These are phyloP conservation scores for Allium fistulosum DNA, from an alignment of 106 monocot species.

Conservation along the genomic window DNA sequence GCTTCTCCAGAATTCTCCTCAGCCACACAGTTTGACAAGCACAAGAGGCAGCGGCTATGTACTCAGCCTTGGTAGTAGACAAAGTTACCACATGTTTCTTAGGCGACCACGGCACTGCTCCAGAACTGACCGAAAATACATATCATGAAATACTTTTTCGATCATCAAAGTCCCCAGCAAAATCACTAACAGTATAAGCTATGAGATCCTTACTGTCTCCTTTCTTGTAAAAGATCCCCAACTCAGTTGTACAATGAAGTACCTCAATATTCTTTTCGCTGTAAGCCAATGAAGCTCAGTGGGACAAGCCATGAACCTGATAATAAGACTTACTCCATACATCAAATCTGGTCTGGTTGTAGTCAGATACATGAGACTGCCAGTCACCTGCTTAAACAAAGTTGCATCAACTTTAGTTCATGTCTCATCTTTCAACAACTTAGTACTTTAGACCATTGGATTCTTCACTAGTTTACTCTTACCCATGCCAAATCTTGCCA, in stretches of 20 bases:
- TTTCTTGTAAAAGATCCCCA: slow-evolving; percentile 2
- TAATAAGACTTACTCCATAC: too few relatives aligned
- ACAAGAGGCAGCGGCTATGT: too few relatives aligned
- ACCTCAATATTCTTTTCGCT: too few relatives aligned
- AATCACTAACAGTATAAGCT: slow-evolving; percentile 1
- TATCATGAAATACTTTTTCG: not conserved
- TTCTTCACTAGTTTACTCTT: not conserved
- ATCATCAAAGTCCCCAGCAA: not conserved
- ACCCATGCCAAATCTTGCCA: not conserved
- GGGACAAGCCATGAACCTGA: too few relatives aligned
- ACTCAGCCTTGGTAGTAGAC: too few relatives aligned
- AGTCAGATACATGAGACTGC: slow-evolving; percentile 2
- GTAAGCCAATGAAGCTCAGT: too few relatives aligned
- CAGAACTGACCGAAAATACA: not conserved
- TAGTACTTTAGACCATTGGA: not conserved
- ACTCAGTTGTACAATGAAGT: not conserved
- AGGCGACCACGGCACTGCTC: not conserved
- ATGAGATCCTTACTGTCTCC: not conserved
- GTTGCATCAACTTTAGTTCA: too few relatives aligned
- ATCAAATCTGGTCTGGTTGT: too few relatives aligned
- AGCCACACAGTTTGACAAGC: too few relatives aligned
- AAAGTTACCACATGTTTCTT: too few relatives aligned
- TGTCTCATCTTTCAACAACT: not conserved
- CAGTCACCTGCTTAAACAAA: not conserved
- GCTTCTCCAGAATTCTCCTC: too few relatives aligned